Evolutionary conservation across 331 rosid species (phyloP).

Genomic region (Rosa hybrid): DNA sequence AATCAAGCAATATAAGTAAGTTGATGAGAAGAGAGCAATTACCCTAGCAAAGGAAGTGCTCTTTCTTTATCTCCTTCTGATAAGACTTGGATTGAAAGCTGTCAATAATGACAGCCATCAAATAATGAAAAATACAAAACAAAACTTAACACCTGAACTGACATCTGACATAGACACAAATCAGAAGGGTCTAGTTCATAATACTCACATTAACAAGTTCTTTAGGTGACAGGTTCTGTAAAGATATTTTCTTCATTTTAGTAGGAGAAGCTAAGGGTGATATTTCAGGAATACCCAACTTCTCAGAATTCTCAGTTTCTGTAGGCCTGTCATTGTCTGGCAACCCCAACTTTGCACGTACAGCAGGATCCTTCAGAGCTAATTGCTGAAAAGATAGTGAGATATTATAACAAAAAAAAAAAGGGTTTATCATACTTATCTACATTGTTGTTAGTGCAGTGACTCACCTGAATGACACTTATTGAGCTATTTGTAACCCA

Average conservation of each 20-base stretch:
- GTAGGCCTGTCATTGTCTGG: slow-evolving; percentile 35
- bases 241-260: slow-evolving; percentile 43
- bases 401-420: neutral
- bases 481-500: slow-evolving; percentile 84
- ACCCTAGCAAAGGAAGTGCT: slow-evolving; percentile 74
- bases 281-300: slow-evolving; percentile 35
- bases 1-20: neutral
- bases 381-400: slow-evolving; percentile 60
- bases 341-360: slow-evolving; percentile 69
- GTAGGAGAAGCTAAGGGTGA: slow-evolving; percentile 48
- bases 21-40: slow-evolving; percentile 29
- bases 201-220: slow-evolving; percentile 71
- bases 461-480: slow-evolving; percentile 63
- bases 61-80: slow-evolving; percentile 52
- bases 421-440: neutral
- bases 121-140: neutral
- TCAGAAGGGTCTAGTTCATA: slow-evolving; percentile 25
- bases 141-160: neutral
- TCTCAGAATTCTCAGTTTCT: slow-evolving; percentile 30
- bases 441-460: neutral
- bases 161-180: slow-evolving; percentile 15
- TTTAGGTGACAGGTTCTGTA: slow-evolving; percentile 59
- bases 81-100: slow-evolving; percentile 73
- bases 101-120: slow-evolving; percentile 38
- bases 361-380: slow-evolving; percentile 60